A percentile compares a stretch with the other conserved stretches of the same genome.
Evolutionary conservation across 768 basidiomycete genomes (phyloP).

Genomic region (Leccinum broughii): DNA sequence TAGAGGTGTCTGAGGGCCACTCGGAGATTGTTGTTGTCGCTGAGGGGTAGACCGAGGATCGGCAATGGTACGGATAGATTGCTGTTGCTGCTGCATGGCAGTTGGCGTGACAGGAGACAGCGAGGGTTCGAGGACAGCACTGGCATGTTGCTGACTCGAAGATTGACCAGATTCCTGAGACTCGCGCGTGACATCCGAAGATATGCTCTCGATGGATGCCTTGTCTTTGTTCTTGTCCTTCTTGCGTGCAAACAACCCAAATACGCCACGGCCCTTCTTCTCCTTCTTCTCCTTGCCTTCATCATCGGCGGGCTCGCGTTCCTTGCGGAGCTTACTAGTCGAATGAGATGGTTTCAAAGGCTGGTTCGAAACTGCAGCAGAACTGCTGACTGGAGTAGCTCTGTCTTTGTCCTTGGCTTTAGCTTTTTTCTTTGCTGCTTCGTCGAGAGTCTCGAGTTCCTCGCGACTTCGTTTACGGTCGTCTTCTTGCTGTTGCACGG

Average conservation of each 20-base stretch:
- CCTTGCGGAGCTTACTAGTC: slow-evolving; percentile 45
- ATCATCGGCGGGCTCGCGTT: slow-evolving; percentile 43
- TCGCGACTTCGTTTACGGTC: slow-evolving; percentile 54
- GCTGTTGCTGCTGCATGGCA: slow-evolving; percentile 62
- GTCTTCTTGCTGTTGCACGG: slow-evolving; percentile 50
- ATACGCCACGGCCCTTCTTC: slow-evolving; percentile 71
- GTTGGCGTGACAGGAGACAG: slow-evolving; percentile 53
- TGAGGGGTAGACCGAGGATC: slow-evolving; percentile 24
- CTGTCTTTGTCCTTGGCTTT: slow-evolving; percentile 52
- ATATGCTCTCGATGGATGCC: slow-evolving; percentile 50
- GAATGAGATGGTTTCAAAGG: slow-evolving; percentile 14
- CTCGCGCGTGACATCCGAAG: slow-evolving; percentile 45
- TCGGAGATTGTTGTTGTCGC: slow-evolving; percentile 24
- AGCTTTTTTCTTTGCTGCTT: slow-evolving; percentile 50
- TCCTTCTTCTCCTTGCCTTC: slow-evolving; percentile 57
- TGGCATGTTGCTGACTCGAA: slow-evolving; percentile 40
- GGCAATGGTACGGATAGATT: slow-evolving; percentile 24
- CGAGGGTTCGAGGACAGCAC: slow-evolving; percentile 23
- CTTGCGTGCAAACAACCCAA: slow-evolving; percentile 74
- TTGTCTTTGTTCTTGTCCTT: slow-evolving; percentile 76
- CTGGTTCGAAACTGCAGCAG: slow-evolving; percentile 31
- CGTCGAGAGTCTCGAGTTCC: slow-evolving; percentile 47
- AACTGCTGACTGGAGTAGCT: slow-evolving; percentile 30
- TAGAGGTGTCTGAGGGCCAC: slow-evolving; percentile 32
- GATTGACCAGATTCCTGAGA: slow-evolving; percentile 70